Base-by-base conservation (phyloP, 495 filamentous ascomycete genomes). In the Penicillium longicatenatum region DNA sequence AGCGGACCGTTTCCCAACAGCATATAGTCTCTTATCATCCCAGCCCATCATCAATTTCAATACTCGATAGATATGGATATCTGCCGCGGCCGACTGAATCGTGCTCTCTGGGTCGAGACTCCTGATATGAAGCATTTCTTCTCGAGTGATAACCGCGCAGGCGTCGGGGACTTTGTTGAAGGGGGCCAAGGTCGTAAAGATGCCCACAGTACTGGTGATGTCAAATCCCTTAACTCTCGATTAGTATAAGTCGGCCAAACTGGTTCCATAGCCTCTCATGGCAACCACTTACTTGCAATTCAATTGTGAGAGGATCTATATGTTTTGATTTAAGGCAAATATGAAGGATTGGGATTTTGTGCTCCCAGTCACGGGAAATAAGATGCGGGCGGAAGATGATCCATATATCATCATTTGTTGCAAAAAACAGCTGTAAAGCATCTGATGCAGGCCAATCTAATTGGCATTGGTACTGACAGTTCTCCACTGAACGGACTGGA, bases 101-200 rank as follows among this genome's bases (percentile, higher is more conserved):
- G 46, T 42, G 20, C 9, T 37, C 3, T 54, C 44, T 10, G 8
- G 24, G 1, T 26, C 43, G 0, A 75, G 57, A 17, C 58, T 64
- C 31, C 62, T 61, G 10, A 73, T 60, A 24, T 66, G 46, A 2
- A 75, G 49, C 46, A 61, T 53, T 9, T 69, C 70, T 33, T 68
- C 61, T 6, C 67, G 56, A 1, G 66, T 69, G 10, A 71, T 60
- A 19, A 73, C 44, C 2, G 65, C 67, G 35, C 69, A 71, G 14
- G 57, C 63, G 19, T 57, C 26, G 20, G 42, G 39, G 31, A 65
- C 44, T 7, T 58, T 39, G 21, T 54, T 49, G 26, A 69, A 65
- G 4, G 63, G 52, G 8, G 65, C 56, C 2, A 75, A 58, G 1
- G 65, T 63, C 6, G 72, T 75, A 44, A 73, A 70, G n/a, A 75